phyloP scores from a whole-genome alignment of 495 filamentous ascomycete genomes.

The Chaetomium tenue region DNA sequence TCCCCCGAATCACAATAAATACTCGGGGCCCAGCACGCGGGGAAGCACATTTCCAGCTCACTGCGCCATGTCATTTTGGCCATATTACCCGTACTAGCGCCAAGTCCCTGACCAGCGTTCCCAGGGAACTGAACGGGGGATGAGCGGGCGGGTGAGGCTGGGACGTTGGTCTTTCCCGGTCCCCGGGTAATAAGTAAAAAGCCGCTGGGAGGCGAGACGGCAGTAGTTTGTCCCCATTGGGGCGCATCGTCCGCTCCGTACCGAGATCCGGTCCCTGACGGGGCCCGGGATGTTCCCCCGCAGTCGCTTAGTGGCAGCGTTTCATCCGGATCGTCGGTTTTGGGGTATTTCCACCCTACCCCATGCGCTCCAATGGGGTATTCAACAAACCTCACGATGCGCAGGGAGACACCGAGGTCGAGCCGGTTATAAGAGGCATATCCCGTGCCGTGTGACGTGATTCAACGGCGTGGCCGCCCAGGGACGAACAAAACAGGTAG shows the following conservation, averaged over 20 bases:
- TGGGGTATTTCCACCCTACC: background rate
- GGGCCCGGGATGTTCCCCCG: background rate
- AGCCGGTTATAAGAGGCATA: background rate
- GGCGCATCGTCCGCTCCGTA: background rate
- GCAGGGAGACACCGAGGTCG: background rate
- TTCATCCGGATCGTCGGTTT: constrained; percentile 2
- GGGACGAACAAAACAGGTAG: background rate
- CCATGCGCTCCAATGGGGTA: background rate
- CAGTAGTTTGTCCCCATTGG: background rate
- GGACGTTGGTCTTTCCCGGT: background rate
- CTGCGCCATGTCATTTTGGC: background rate
- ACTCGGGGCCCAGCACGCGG: background rate
- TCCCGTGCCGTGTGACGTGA: background rate
- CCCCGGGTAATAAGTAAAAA: background rate
- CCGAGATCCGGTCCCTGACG: background rate
- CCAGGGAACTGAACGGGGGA: background rate
- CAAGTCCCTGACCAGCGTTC: background rate
- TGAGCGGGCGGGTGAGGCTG: no score
- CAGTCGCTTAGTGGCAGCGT: background rate
- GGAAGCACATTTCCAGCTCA: background rate
- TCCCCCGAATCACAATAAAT: background rate
- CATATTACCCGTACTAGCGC: constrained; percentile 5
- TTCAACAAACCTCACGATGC: background rate
- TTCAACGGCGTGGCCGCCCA: background rate
- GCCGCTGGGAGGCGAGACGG: background rate